Base-by-base conservation (phyloP, 495 filamentous ascomycete genomes). In the Parathielavia appendiculata region DNA sequence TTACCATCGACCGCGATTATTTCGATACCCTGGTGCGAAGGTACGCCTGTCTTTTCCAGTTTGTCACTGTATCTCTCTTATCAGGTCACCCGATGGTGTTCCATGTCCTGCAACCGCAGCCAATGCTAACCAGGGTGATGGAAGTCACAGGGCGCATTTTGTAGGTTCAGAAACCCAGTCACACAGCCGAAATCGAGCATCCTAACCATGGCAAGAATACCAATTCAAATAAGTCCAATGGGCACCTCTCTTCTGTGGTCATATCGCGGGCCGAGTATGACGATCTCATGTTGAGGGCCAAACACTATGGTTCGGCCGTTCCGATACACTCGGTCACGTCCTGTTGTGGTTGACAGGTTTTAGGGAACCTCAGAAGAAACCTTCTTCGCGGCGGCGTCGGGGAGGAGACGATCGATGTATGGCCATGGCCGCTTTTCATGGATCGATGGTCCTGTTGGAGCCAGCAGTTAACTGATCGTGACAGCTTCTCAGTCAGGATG, bases 381-480 rank as follows among this genome's bases (percentile, higher is more conserved):
- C 79, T 91, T 13, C 70, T 84, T 51, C 77, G 75, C 52, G 84
- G 83, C 34, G 87, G 86, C 4, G 76, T 90, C 51, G 77, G 79
- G 3, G 71, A 76, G 38, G 82, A 84, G 49, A 83, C 80, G 19
- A 70, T 91, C 41, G 75, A 81, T 67, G 84, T 85, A 69, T 67
- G 77, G 54, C 43, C 41, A 54, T 38, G 22, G 22, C 41, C 35
- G 17, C 10, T 7, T 34, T 23, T 16, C 23, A 5, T 38, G 36
- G 9, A 51, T 11, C 17, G 10, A 32, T 32, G 32, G 23, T 30
- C 23, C 8, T 7, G n/a, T 35, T 30, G 26, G 17, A 32, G 17
- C 14, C 34, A 30, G 41, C 40, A 30, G 61, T 54, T 57, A 59
- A 61, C 32, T 11, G 13, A 35, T 30, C 26, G 6, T 35, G 19